Evolutionary conservation across 2,329 filamentous ascomycete species (phyloP), one percentile per base, ranked within the genome.

Genomic region (Cercospora nicotianae): DNA sequence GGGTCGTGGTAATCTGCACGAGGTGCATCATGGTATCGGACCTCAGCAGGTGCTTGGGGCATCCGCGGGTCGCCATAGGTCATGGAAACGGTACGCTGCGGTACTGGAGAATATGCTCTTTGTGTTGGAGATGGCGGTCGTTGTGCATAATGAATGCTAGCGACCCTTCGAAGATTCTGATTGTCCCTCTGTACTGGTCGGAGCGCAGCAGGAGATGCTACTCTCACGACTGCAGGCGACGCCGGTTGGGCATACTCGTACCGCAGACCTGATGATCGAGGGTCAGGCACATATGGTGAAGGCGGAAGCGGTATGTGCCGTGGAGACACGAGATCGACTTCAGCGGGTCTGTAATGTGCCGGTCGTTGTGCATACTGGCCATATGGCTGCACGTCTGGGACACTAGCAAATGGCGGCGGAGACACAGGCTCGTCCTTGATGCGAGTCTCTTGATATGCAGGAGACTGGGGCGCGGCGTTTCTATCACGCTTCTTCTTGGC

Each of bases 351-450:
- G 26, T 78, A 75, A 55, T 80, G 77, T 16, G 79, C 74, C 57
- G 79, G 78, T 65, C 81, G 76, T 39, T 80, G 79, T 64, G 80
- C 79, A 60, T 80, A 78, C 6, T 63, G 65, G 18, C 30, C 51
- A 58, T 55, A 64, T 16, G 78, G 74, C 51, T 79, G 79, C 30
- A 72, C 67, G 60, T 82, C 79, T 42, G 79, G 68, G 51, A 80
- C 71, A 20, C 73, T 72, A 13, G 82, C 78, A 68, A 89, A 85
- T 1, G 85, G 84, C 51, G 86, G 86, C 20, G 87, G 87, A 12
- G 87, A 89, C 18, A 88, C 79, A 7, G 87, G 87, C 74, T 90
- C 87, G 72, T 87, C 83, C 75, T 89, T 90, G 75, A 90, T 87
- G 70, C 84, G 84, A 8, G 85, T 80, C 65, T 84, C 84, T 30